A percentile compares a stretch with the other conserved stretches of the same genome.
Conservation (phyloP, 2,329 filamentous ascomycete species). For the Botryosphaeria agaves region DNA sequence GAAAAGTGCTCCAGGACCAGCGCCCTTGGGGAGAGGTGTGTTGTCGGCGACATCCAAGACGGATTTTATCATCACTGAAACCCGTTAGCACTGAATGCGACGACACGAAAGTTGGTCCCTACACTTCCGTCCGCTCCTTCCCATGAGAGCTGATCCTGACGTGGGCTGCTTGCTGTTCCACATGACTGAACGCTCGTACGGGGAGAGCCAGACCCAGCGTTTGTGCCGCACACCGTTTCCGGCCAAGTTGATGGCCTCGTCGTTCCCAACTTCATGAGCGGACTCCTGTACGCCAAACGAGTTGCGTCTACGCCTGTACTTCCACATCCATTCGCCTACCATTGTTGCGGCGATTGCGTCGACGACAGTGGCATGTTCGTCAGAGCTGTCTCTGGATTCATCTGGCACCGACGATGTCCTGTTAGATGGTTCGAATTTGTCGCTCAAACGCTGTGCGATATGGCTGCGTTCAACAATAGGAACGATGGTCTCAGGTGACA, state of each 20-base stretch:
- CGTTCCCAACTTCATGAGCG: constrained; percentile 29
- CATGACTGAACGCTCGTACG: constrained; percentile 88
- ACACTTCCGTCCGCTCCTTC: constrained; percentile 90
- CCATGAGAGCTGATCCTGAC: constrained; percentile 71
- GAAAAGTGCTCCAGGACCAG: constrained; percentile 42
- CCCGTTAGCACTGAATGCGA: constrained; percentile 4
- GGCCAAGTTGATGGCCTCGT: constrained; percentile 52
- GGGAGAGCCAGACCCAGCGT: constrained; percentile 96
- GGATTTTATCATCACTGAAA: constrained; percentile 79
- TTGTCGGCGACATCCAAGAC: constrained; percentile 95
- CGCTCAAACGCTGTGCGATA: too few relatives aligned
- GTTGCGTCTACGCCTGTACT: constrained; percentile 73
- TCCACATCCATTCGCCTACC: constrained; percentile 96
- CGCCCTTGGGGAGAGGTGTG: constrained; percentile 63
- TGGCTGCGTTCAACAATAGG: too few relatives aligned
- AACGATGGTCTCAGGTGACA: too few relatives aligned
- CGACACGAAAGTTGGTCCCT: constrained; percentile 28
- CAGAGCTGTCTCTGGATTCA: constrained; percentile 39
- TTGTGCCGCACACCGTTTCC: constrained; percentile 62
- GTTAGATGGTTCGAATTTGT: too few relatives aligned
- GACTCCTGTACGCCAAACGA: constrained; percentile 66
- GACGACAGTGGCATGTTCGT: constrained; percentile 64
- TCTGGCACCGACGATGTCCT: too few relatives aligned
- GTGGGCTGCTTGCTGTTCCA: constrained; percentile 98
- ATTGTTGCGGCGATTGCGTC: constrained; percentile 96